Base-by-base conservation (phyloP, 805 yeast genomes). In the Suhomyces tanzawaensis region DNA sequence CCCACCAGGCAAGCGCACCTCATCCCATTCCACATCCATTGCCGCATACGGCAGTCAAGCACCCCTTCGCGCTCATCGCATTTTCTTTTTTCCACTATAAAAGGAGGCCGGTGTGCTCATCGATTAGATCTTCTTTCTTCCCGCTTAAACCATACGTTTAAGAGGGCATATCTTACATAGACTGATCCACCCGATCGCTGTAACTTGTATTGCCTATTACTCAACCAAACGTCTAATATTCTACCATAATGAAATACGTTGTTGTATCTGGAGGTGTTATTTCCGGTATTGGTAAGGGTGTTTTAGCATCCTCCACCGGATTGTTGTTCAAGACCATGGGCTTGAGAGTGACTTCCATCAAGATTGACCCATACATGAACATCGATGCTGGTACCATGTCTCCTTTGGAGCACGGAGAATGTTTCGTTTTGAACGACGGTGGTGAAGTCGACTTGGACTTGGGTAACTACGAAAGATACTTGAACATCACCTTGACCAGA, bases 341-440 rank as follows among this genome's bases (percentile, higher is more conserved):
- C 44, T 76, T 85, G 56, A 82, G 95, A 60, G 98, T 91, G 46
- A 91, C 99, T 3, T 89, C 98, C 12, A 91, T 93, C 71, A 93
- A 93, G 66, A 93, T 93, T 57, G 99, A 93, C 71, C 99, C 99
- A 28, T 93, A 93, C 69, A 86, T 93, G 95, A 93, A 93, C 70
- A 88, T 93, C 52, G 99, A 93, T 71, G 99, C 99, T 27, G 99
- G 99, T 55, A 93, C 99, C 31, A 93, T 93, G 99, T 87, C 96
- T 29, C 99, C 99, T 16, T 73, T 93, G 59, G 99, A 93, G 66
- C 99, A 93, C 61, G 99, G 99, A 53, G 99, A 93, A 67, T 95
- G 96, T 62, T 93, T 93, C 62, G 98, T 93, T 37, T 75, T 93
- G 58, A 86, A 91, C 63, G 99, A 93, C 62, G 99, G 99, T 64